These are phyloP conservation scores for Aspergillus sergii DNA, from an alignment of 2,329 filamentous ascomycete genomes.

Conservation along the genomic window DNA sequence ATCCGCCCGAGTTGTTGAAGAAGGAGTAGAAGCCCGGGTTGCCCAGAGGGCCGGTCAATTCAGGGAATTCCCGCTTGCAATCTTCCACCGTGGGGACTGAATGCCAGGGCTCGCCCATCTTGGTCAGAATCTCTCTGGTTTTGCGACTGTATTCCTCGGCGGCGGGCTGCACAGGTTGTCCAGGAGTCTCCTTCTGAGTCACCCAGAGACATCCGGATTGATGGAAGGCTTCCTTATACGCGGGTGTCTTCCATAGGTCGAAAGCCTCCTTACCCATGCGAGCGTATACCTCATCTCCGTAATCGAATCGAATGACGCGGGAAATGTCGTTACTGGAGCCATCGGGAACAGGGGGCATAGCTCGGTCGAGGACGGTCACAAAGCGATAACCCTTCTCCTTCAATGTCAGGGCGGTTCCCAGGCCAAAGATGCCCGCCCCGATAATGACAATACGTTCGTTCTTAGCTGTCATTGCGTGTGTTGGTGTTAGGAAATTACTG, in stretches of 20 bases:
- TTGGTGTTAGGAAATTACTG: not conserved
- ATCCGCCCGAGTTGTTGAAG: constrained; percentile 31
- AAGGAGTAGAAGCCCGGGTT: constrained; percentile 28
- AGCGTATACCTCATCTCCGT: constrained; percentile 74
- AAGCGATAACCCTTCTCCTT: constrained; percentile 29
- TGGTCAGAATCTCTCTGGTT: constrained; percentile 24
- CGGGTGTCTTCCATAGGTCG: constrained; percentile 61
- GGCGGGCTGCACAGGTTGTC: constrained; percentile 21
- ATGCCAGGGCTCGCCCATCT: constrained; percentile 30
- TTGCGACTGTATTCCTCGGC: constrained; percentile 27
- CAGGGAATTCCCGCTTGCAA: constrained; percentile 24
- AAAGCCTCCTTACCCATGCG: constrained; percentile 70
- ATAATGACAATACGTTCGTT: constrained; percentile 29
- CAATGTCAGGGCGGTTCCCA: constrained; percentile 28
- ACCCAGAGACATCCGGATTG: constrained; percentile 29
- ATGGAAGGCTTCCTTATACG: constrained; percentile 26
- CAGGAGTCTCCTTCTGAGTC: constrained; percentile 23
- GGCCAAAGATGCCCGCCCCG: constrained; percentile 31
- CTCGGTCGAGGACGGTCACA: constrained; percentile 36
- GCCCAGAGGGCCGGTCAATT: constrained; percentile 21
- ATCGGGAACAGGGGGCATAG: constrained; percentile 38
- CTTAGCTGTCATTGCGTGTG: constrained; percentile 26
- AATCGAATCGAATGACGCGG: constrained; percentile 57
- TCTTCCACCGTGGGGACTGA: constrained; percentile 19
- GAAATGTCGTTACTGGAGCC: constrained; percentile 46